phyloP scores from a whole-genome alignment of 805 yeast species.

The Maudiozyma bulderi region DNA sequence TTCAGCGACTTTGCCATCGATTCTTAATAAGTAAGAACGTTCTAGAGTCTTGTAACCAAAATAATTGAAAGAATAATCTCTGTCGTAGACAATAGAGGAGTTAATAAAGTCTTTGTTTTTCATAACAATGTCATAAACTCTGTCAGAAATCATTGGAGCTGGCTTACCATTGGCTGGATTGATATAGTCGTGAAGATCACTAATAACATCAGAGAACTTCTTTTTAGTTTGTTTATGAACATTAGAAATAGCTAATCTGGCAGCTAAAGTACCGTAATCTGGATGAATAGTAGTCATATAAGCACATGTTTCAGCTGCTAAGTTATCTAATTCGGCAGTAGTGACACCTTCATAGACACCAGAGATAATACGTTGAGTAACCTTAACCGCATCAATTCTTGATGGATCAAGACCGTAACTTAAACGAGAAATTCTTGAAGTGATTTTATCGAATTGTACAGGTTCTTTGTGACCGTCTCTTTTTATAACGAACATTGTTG shows the following conservation, averaged over 20 bases:
- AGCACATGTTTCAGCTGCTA: conserved; percentile 93
- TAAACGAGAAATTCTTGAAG: conserved; percentile 83
- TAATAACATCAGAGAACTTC: conserved; percentile 62
- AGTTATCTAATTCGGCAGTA: conserved; percentile 65
- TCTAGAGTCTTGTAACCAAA: conserved; percentile 85
- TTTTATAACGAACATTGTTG: conserved; percentile 67
- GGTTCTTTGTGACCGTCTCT: conserved; percentile 93
- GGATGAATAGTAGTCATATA: conserved; percentile 94
- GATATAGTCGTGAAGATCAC: conserved; percentile 58
- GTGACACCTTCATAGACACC: conserved; percentile 81
- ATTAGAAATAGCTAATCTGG: conserved; percentile 85
- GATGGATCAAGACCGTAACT: conserved; percentile 84
- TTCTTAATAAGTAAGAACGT: conserved; percentile 66
- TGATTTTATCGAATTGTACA: conserved; percentile 89
- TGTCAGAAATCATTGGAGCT: conserved; percentile 48
- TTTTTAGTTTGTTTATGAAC: conserved; percentile 84
- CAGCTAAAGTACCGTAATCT: conserved; percentile 90
- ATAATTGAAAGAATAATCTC: conserved; percentile 69
- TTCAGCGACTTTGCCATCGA: conserved; percentile 56
- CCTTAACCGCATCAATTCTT: conserved; percentile 84
- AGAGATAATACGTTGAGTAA: conserved; percentile 84
- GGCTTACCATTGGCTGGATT: conserved; percentile 64
- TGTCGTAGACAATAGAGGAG: conserved; percentile 55
- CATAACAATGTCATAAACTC: conserved; percentile 51
- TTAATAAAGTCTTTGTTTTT: conserved; percentile 54